These are phyloP conservation scores for Cercospora sojina DNA, from an alignment of 2,329 filamentous ascomycete species.

Conservation along the genomic window DNA sequence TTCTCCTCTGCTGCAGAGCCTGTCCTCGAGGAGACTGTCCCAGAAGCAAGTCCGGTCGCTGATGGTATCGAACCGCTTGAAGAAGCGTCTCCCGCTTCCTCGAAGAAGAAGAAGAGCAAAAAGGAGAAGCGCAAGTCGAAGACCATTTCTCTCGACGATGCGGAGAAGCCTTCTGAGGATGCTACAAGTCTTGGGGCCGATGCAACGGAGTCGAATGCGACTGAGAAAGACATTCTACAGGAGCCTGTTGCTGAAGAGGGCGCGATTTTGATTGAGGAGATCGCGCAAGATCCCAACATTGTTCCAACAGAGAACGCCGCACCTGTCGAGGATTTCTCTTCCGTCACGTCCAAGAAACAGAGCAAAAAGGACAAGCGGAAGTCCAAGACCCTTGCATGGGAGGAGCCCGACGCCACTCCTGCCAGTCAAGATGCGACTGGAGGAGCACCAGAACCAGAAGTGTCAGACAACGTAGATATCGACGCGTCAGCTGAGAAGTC, in stretches of 20 bases:
- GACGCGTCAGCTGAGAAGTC: neutral
- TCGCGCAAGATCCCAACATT: neutral
- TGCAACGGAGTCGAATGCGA: neutral
- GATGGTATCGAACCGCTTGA: neutral
- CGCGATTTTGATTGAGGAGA: neutral
- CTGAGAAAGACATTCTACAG: neutral
- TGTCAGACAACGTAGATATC: neutral
- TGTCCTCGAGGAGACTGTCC: neutral
- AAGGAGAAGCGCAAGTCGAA: slow-evolving; percentile 19
- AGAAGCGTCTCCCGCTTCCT: slow-evolving; percentile 2
- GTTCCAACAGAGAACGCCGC: neutral
- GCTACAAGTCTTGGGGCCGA: neutral
- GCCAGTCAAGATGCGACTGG: neutral
- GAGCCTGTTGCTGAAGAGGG: neutral
- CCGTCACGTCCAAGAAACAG: slow-evolving; percentile 30
- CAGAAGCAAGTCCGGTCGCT: neutral
- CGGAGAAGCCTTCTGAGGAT: neutral
- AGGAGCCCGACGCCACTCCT: neutral
- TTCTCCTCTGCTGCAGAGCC: neutral
- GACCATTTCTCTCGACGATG: neutral
- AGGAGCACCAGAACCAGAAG: neutral
- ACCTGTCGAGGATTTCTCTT: slow-evolving; percentile 18
- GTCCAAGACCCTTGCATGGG: slow-evolving; percentile 15
- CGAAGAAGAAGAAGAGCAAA: slow-evolving; percentile 29
- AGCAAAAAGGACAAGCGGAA: slow-evolving; percentile 27